Evolutionary conservation across 768 basidiomycete genomes (phyloP).

Genomic region (Mycena amicta): DNA sequence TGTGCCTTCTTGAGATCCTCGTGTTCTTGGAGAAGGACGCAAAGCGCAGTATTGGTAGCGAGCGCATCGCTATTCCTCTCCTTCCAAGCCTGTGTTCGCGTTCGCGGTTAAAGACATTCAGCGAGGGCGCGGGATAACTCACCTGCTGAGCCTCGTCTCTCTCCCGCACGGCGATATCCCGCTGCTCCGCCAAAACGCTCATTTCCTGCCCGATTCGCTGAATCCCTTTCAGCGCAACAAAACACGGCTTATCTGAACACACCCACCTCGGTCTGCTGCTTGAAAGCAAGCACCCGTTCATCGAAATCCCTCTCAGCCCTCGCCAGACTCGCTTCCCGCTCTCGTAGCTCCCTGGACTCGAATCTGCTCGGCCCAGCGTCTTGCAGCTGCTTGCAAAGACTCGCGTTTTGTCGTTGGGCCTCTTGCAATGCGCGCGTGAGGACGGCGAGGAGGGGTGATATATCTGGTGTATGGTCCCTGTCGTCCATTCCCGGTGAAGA

Average conservation of each 20-base stretch:
- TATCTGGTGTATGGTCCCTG: background rate
- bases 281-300: background rate
- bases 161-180: background rate
- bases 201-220: background rate
- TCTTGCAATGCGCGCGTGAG: background rate
- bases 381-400: background rate
- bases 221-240: background rate
- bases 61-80: background rate
- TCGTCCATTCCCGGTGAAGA: too few species aligned
- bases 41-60: background rate
- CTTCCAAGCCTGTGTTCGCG: background rate
- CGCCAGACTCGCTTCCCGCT: background rate
- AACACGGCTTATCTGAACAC: background rate
- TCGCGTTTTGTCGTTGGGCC: background rate
- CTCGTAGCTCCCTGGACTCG: background rate
- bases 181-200: background rate
- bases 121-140: background rate
- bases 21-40: background rate
- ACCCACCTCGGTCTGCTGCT: background rate
- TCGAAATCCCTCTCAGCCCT: background rate
- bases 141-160: background rate
- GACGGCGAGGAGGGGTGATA: background rate
- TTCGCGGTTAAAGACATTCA: background rate
- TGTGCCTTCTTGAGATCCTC: conserved; percentile 1
- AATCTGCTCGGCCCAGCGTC: background rate